A percentile compares a stretch with the other conserved stretches of the same genome.
These are phyloP conservation scores for Durio zibethinus DNA, from an alignment of 345 rosid species.

Conservation along the genomic window DNA sequence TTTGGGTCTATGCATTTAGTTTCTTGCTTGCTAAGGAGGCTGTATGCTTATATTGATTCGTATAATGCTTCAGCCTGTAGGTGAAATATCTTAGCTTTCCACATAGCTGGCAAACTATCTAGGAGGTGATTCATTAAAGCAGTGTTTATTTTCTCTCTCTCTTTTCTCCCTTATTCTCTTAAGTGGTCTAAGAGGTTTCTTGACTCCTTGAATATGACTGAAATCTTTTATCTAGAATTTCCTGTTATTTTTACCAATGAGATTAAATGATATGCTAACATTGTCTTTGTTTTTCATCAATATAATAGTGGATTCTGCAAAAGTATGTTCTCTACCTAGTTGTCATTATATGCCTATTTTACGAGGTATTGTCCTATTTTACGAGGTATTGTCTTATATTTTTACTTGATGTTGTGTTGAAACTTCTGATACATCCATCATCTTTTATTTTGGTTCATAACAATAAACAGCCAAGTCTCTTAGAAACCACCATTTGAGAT, in stretches of 20 bases:
- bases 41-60: not conserved
- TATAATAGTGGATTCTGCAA: not conserved
- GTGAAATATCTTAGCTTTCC: not conserved
- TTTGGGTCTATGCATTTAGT: not conserved
- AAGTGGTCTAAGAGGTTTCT: not conserved
- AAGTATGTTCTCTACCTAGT: not conserved
- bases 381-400: not conserved
- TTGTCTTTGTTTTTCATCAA: not conserved
- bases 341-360: not conserved
- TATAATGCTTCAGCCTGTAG: not conserved
- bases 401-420: not conserved
- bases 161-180: not conserved
- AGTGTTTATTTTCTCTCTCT: not conserved
- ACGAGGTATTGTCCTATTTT: not conserved
- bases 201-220: not conserved
- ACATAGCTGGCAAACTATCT: not conserved
- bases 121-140: not conserved
- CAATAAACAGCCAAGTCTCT: not conserved
- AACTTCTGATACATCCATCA: not conserved
- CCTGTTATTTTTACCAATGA: not conserved
- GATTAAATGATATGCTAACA: not conserved
- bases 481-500: not conserved
- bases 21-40: not conserved
- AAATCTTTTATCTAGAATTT: not conserved
- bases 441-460: not conserved